Conservation (phyloP, 805 yeast species). For the Lipomyces kockii region DNA sequence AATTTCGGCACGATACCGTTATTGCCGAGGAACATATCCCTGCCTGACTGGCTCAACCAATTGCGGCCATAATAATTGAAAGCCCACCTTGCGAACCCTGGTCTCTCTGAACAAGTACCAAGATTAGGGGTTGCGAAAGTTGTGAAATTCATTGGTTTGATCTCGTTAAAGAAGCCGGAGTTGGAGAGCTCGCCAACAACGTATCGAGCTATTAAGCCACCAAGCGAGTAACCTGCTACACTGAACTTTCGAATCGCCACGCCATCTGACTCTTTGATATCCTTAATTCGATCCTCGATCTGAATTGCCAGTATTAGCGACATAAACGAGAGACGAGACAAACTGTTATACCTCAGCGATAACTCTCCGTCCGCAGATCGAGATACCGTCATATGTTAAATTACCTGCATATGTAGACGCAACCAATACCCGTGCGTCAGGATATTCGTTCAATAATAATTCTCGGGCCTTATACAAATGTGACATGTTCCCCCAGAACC, state of each 20-base stretch:
- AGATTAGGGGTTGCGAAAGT: slow-evolving; percentile 84
- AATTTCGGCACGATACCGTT: slow-evolving; percentile 56
- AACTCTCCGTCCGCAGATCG: slow-evolving; percentile 70
- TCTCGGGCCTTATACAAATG: slow-evolving; percentile 59
- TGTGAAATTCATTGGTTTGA: slow-evolving; percentile 64
- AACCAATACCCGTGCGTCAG: slow-evolving; percentile 45
- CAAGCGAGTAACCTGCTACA: slow-evolving; percentile 84
- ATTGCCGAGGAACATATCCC: slow-evolving; percentile 66
- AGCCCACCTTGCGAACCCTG: slow-evolving; percentile 43
- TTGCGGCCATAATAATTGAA: slow-evolving; percentile 60
- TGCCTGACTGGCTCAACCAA: slow-evolving; percentile 59
- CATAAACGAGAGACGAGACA: neutral
- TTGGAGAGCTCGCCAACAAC: slow-evolving; percentile 68
- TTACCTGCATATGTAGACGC: slow-evolving; percentile 36
- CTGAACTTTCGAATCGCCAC: slow-evolving; percentile 63
- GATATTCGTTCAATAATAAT: slow-evolving; percentile 48
- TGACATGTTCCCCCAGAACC: slow-evolving; percentile 67
- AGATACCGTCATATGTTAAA: slow-evolving; percentile 77
- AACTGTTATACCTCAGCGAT: slow-evolving; percentile 60
- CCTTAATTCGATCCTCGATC: slow-evolving; percentile 50
- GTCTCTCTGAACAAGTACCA: slow-evolving; percentile 58
- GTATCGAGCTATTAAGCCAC: slow-evolving; percentile 83
- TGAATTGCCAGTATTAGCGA: slow-evolving; percentile 16
- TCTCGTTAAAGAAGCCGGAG: slow-evolving; percentile 56
- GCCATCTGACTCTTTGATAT: slow-evolving; percentile 52